These are phyloP conservation scores for Ceratobasidium sp. DNA, from an alignment of 1,284 basidiomycete genomes.

Conservation along the genomic window DNA sequence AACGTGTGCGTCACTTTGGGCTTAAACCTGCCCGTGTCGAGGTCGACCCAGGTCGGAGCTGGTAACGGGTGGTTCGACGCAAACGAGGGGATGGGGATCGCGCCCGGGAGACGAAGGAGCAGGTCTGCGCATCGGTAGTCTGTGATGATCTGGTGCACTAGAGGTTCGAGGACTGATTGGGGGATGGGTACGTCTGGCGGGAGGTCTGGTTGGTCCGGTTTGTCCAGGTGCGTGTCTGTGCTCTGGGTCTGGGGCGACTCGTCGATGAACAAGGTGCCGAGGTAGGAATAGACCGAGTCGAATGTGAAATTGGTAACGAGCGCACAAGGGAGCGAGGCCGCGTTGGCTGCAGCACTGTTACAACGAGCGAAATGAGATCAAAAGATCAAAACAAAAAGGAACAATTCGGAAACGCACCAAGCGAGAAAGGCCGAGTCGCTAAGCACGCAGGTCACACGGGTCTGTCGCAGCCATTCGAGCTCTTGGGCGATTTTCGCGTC, in stretches of 20 bases:
- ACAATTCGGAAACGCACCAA: constrained; percentile 65
- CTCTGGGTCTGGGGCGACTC: constrained; percentile 50
- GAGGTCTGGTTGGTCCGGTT: constrained; percentile 54
- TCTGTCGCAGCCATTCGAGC: constrained; percentile 68
- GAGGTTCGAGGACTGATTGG: constrained; percentile 65
- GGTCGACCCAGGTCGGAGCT: constrained; percentile 74
- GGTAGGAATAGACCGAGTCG: constrained; percentile 83
- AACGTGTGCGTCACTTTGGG: constrained; percentile 64
- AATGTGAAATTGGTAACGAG: constrained; percentile 86
- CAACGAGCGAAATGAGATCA: constrained; percentile 1
- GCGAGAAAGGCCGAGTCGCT: constrained; percentile 84
- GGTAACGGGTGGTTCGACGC: constrained; percentile 67
- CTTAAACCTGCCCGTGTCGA: constrained; percentile 62
- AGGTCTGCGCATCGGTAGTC: constrained; percentile 82
- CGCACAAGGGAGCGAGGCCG: constrained; percentile 73
- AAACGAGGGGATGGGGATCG: constrained; percentile 82
- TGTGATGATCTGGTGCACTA: constrained; percentile 71
- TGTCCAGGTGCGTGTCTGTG: constrained; percentile 52
- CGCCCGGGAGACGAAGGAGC: constrained; percentile 76
- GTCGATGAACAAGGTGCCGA: constrained; percentile 63
- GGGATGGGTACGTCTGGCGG: constrained; percentile 70
- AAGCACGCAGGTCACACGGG: constrained; percentile 72
- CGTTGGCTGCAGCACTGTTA: constrained; percentile 74
- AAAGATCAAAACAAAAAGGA: not conserved
- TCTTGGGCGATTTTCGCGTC: constrained; percentile 71